A percentile compares a stretch with the other conserved stretches of the same genome.
phyloP scores from a whole-genome alignment of 805 yeast species.

The Wickerhamiella musiphila region DNA sequence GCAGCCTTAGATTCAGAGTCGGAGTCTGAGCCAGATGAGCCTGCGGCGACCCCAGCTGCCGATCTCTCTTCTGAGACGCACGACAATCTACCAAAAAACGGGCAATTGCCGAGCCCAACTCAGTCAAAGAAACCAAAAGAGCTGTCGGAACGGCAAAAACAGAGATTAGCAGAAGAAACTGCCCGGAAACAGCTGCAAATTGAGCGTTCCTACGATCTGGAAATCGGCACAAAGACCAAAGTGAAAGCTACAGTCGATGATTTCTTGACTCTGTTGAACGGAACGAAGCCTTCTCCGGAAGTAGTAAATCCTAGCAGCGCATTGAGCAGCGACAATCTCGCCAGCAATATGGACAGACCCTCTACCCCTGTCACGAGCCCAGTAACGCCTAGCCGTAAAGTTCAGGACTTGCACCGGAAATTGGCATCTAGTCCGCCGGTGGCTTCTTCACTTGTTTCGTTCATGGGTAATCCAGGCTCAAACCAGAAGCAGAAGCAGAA shows the following conservation, averaged over 20 bases:
- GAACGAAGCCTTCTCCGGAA: no score
- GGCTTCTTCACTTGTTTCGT: slow-evolving; percentile 9
- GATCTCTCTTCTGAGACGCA: not conserved
- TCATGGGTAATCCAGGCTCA: no score
- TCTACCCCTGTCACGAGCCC: slow-evolving; percentile 2
- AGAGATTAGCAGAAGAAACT: slow-evolving; percentile 3
- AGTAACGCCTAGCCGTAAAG: slow-evolving; percentile 1
- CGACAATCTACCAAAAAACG: not conserved
- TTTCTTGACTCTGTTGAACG: slow-evolving; percentile 8
- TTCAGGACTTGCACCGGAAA: not conserved
- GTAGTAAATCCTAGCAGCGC: no score
- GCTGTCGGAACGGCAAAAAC: not conserved
- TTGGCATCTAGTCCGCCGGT: slow-evolving; percentile 11
- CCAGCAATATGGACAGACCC: not conserved
- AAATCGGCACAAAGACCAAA: slow-evolving; percentile 7
- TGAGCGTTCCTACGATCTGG: slow-evolving; percentile 8
- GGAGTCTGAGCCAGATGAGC: not conserved
- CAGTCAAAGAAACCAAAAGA: not conserved
- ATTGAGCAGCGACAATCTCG: slow-evolving; percentile 1
- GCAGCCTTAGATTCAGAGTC: not conserved
- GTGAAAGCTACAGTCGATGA: slow-evolving; percentile 5
- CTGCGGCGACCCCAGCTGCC: not conserved
- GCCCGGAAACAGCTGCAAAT: slow-evolving; percentile 7
- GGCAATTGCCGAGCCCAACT: no score
- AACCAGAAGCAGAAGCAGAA: no score